These are phyloP conservation scores for Arctium minus DNA, from an alignment of 129 eudicot genomes.

Conservation along the genomic window DNA sequence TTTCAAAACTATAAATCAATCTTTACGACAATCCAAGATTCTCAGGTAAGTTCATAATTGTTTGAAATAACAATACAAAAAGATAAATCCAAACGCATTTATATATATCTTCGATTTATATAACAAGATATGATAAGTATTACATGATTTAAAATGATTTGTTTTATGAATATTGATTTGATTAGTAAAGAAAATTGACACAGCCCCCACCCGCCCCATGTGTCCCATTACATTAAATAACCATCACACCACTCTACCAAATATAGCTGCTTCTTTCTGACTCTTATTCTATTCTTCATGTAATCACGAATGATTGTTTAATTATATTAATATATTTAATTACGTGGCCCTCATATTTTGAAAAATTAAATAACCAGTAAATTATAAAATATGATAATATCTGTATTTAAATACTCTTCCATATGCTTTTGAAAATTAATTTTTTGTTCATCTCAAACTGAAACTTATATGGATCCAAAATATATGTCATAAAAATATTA, in stretches of 20 bases:
- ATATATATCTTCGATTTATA: no score
- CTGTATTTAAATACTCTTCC: not conserved
- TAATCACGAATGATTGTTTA: not conserved
- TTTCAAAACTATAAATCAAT: no score
- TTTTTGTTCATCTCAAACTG: not conserved
- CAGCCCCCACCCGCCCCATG: constrained; percentile 4
- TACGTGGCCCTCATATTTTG: not conserved
- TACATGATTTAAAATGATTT: no score
- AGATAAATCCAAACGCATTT: no score
- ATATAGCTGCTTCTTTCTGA: constrained; percentile 21
- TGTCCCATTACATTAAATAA: constrained; percentile 9
- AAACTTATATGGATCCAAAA: not conserved
- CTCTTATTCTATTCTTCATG: not conserved
- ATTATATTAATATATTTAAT: not conserved
- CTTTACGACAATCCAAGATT: no score
- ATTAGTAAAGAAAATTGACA: constrained; percentile 21
- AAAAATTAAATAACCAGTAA: not conserved
- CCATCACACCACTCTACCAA: constrained; percentile 14
- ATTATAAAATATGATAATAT: not conserved
- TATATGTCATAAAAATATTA: not conserved
- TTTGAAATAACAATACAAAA: no score
- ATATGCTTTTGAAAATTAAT: not conserved
- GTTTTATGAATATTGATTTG: not conserved
- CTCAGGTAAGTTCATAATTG: no score
- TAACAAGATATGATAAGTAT: no score